Conservation (phyloP, 371 early-diverging fungal genomes). For the Syncephalis fuscata region DNA sequence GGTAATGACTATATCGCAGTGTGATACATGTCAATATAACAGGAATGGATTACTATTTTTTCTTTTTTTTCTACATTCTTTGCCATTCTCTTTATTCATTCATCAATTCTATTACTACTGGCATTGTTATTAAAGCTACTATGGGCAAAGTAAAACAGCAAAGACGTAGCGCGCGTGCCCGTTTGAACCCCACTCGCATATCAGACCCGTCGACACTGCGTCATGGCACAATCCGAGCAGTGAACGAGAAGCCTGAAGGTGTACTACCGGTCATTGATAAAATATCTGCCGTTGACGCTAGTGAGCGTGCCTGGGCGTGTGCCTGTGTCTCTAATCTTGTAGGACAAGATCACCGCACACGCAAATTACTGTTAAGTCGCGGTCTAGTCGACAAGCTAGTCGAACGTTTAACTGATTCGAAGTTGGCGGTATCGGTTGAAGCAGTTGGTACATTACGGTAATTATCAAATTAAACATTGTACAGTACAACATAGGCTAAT, state of each 20-base stretch:
- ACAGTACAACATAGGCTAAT: slow-evolving; percentile 4
- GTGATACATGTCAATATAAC: no score
- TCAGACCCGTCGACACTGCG: no score
- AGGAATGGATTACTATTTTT: no score
- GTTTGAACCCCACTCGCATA: no score
- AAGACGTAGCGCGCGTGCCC: no score
- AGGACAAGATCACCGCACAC: slow-evolving; percentile 32
- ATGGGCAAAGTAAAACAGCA: no score
- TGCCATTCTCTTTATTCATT: no score
- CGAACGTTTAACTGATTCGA: slow-evolving; percentile 46
- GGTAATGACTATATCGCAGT: no score
- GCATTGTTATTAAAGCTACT: no score
- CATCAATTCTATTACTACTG: no score
- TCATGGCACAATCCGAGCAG: no score
- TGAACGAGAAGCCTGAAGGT: neutral
- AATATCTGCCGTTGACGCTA: slow-evolving; percentile 40
- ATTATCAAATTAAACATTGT: neutral
- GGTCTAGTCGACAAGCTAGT: slow-evolving; percentile 46
- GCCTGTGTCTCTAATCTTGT: slow-evolving; percentile 66
- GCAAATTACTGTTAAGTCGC: slow-evolving; percentile 52
- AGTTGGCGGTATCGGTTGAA: slow-evolving; percentile 60
- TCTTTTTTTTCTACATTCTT: no score
- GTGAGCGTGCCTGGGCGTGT: slow-evolving; percentile 80
- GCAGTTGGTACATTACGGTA: slow-evolving; percentile 56
- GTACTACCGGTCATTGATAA: slow-evolving; percentile 3